Conservation (phyloP, 192 early-diverging fungal genomes). For the Mortierella claussenii region DNA sequence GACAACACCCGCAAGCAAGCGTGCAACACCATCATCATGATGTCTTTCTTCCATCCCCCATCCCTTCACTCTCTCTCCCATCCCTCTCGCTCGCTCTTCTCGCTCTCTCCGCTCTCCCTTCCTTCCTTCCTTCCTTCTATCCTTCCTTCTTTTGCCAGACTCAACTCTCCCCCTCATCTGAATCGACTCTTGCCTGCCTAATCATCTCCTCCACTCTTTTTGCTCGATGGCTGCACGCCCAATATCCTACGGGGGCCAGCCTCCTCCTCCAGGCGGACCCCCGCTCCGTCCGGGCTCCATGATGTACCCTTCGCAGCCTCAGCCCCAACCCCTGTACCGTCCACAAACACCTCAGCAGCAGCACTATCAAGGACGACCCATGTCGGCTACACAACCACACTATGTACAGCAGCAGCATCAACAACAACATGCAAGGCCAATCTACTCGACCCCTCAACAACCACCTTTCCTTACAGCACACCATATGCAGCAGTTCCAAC, state of each 20-base stretch:
- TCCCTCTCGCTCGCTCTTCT: conserved; percentile 1
- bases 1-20: no score
- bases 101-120: background rate
- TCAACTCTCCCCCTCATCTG: background rate
- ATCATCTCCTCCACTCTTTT: background rate
- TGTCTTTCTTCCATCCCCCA: background rate
- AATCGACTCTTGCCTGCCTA: background rate
- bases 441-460: background rate
- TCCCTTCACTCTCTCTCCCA: background rate
- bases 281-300: conserved; percentile 24
- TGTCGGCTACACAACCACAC: conserved; percentile 35
- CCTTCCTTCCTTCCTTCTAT: background rate
- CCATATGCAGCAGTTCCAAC: conserved; percentile 7
- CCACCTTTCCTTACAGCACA: background rate
- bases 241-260: conserved; percentile 34
- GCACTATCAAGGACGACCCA: conserved; percentile 4
- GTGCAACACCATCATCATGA: no score
- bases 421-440: conserved; percentile 11
- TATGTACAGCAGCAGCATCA: conserved; percentile 28
- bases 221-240: conserved; percentile 40
- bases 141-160: background rate
- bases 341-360: conserved; percentile 18
- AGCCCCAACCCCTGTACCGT: conserved; percentile 34
- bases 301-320: conserved; percentile 39
- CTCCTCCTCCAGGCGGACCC: conserved; percentile 26